These are phyloP conservation scores for Aspergillus amoenus DNA, from an alignment of 2,329 filamentous ascomycete genomes.

Conservation along the genomic window DNA sequence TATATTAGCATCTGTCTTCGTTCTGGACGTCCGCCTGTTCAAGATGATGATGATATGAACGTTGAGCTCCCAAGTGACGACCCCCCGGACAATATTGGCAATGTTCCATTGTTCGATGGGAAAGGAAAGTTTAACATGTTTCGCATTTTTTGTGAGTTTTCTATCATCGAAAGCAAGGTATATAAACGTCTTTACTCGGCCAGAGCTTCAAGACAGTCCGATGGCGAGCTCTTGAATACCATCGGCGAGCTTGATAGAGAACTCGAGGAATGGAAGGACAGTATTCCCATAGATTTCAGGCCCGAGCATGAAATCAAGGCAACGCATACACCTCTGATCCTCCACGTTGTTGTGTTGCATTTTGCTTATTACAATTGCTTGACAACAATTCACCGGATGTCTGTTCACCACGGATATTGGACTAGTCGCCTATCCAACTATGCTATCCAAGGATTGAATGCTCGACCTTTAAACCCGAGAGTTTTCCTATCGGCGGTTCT, in stretches of 20 bases:
- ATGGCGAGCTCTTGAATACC: conserved; percentile 89
- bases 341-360: conserved; percentile 91
- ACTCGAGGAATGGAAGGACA: conserved; percentile 94
- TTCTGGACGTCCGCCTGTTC: conserved; percentile 69
- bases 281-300: conserved; percentile 92
- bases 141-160: conserved; percentile 85
- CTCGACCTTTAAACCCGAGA: conserved; percentile 83
- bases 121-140: conserved; percentile 95
- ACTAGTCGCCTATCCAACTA: conserved; percentile 92
- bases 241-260: conserved; percentile 91
- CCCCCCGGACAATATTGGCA: conserved; percentile 88
- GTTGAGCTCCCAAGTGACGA: conserved; percentile 91
- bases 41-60: conserved; percentile 86
- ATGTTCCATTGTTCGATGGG: conserved; percentile 84
- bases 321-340: conserved; percentile 85
- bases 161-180: conserved; percentile 87
- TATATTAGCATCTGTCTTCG: conserved; percentile 61
- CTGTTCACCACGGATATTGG: conserved; percentile 97
- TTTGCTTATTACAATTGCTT: conserved; percentile 98
- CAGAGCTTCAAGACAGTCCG: conserved; percentile 84
- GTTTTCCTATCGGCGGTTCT: conserved; percentile 92
- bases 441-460: conserved; percentile 90
- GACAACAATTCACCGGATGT: conserved; percentile 98
- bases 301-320: conserved; percentile 96
- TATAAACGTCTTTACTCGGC: conserved; percentile 93